Evolutionary conservation across 768 basidiomycete species (phyloP).

Genomic region (Rhizopogon sp.): DNA sequence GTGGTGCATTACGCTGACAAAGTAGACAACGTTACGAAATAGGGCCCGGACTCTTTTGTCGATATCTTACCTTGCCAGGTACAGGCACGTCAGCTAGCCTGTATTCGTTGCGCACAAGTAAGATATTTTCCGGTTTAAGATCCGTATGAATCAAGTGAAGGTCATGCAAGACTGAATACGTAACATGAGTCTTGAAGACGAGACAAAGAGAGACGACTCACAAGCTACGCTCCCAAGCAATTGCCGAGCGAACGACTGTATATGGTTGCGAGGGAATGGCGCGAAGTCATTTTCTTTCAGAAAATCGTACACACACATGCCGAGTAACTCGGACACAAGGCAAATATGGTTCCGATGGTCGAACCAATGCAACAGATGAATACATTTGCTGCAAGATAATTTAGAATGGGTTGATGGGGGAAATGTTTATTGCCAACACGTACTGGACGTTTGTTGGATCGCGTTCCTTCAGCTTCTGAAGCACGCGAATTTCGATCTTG

Average conservation of each 20-base stretch:
- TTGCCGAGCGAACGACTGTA: constrained; percentile 92
- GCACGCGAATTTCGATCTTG: constrained; percentile 95
- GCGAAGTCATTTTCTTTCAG: constrained; percentile 97
- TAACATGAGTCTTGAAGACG: constrained; percentile 2
- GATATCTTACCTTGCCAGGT: constrained; percentile 54
- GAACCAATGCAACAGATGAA: constrained; percentile 91
- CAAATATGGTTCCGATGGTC: constrained; percentile 98
- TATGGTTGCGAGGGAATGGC: constrained; percentile 94
- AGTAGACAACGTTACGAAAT: constrained; percentile 9
- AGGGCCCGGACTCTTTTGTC: background rate
- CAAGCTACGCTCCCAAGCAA: constrained; percentile 91
- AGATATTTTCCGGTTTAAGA: constrained; percentile 97
- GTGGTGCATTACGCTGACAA: constrained; percentile 55
- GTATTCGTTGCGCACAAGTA: constrained; percentile 84
- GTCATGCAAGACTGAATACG: constrained; percentile 75
- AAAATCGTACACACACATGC: constrained; percentile 98
- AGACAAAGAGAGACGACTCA: constrained; percentile 38
- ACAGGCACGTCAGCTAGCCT: constrained; percentile 53
- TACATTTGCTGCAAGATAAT: constrained; percentile 76
- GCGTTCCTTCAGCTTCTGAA: constrained; percentile 83
- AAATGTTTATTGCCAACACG: constrained; percentile 29
- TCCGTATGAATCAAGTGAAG: constrained; percentile 94
- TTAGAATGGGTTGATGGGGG: constrained; percentile 13
- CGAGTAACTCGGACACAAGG: constrained; percentile 90
- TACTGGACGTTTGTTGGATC: constrained; percentile 89